Evolutionary conservation across 768 basidiomycete genomes (phyloP), one percentile per base, ranked within the genome.

Genomic region (Tephrocybe sp.): DNA sequence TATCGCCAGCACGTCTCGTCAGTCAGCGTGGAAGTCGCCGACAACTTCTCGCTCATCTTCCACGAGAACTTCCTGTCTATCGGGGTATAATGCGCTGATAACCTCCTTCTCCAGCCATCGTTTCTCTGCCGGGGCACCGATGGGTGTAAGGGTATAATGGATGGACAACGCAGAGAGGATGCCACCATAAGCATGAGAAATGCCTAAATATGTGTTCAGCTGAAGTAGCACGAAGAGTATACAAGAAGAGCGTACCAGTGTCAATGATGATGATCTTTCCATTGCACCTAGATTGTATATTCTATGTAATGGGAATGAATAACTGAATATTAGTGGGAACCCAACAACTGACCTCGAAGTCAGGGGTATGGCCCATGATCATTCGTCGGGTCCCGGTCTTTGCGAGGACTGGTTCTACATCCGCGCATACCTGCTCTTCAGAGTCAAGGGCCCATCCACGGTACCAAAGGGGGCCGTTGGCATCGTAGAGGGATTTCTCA

Each of bases 261-360:
- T 99, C 96, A 43, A 99, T 98, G 52, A 98, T 89, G 57, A 98
- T 86, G 36, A 98, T 83, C 59, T 89, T 93, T n/a, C 92, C 94
- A 31, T 82, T 76, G 63, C 97, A 99, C 49, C 94, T 75, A 5
- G 89, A 82, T 3, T 89, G 83, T 40, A 98, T 95, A 56, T 81
- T 82, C 78, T 91, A 42, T 12, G 44, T 35, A 48, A 55, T 28
- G 13, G 11, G 34, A 31, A 37, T 19, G 18, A 8, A 37, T 19
- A 19, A 37, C n/a, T n/a, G n/a, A n/a, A n/a, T n/a, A n/a, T n/a
- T n/a, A n/a, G n/a, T n/a, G n/a, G n/a, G n/a, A n/a, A n/a, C n/a
- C n/a, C n/a, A 19, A 19, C 9, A 7, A 63, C 74, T 22, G 54
- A 84, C 87, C 52, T 76, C 75, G 58, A 97, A 92, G 64, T 95